These are phyloP conservation scores for Eutypa lata DNA, from an alignment of 2,329 filamentous ascomycete genomes.

Conservation along the genomic window DNA sequence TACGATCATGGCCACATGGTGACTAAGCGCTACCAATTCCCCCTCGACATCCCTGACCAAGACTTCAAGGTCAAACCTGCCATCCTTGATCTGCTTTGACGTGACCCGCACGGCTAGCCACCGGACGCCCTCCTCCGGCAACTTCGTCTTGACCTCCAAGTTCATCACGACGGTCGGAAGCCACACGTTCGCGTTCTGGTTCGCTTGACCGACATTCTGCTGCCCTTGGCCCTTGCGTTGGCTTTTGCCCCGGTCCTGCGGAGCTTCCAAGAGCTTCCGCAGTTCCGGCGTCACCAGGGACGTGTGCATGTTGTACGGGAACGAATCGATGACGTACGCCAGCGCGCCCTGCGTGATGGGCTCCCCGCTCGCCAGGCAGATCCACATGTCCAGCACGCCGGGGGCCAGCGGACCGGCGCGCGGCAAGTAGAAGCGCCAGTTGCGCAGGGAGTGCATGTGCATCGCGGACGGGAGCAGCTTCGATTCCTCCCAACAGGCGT, in stretches of 20 bases:
- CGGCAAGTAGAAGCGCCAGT: slow-evolving; percentile 15
- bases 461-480: slow-evolving; percentile 7
- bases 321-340: slow-evolving; percentile 62
- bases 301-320: slow-evolving; percentile 57
- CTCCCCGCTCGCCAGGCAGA: slow-evolving; percentile 51
- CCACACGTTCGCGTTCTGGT: slow-evolving; percentile 48
- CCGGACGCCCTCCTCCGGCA: slow-evolving; percentile 66
- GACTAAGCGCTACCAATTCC: slow-evolving; percentile 64
- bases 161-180: slow-evolving; percentile 75
- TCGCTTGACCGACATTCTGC: neutral
- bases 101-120: slow-evolving; percentile 67
- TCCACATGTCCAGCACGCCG: slow-evolving; percentile 58
- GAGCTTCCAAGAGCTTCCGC: too few species aligned
- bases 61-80: slow-evolving; percentile 72
- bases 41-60: slow-evolving; percentile 61
- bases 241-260: neutral
- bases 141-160: slow-evolving; percentile 70
- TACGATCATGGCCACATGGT: slow-evolving; percentile 65
- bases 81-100: slow-evolving; percentile 66
- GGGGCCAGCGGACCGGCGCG: slow-evolving; percentile 2
- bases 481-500: slow-evolving; percentile 18
- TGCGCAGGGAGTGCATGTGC: slow-evolving; percentile 12
- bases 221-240: neutral
- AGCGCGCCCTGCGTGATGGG: slow-evolving; percentile 59
- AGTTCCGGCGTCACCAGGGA: slow-evolving; percentile 21